Evolutionary conservation across 768 basidiomycete species (phyloP), one percentile per base, ranked within the genome.

Genomic region (Amanita pseudoporphyria): DNA sequence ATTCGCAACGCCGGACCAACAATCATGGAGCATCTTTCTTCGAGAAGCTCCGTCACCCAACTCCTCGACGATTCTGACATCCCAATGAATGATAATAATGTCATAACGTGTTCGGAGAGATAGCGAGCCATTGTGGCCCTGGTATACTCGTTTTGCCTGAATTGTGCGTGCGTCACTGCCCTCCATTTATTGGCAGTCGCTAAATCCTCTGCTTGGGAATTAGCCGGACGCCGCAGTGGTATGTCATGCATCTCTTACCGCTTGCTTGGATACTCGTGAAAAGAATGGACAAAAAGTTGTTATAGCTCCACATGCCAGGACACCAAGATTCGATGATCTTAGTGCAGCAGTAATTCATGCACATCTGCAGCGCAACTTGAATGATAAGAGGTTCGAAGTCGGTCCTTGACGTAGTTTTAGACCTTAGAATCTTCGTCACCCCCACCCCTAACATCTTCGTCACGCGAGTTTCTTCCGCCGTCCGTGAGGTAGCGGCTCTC

Each of bases 221-320:
- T 49, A 39, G 16, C 14, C 33, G 24, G 36, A 48, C 19, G 22
- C 26, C 9, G 28, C 32, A 18, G 5, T 14, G 33, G 30, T 10
- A 10, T n/a, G 19, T 35, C 7, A 12, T 14, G 58, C 63, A 56
- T n/a, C n/a, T n/a, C n/a, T n/a, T 49, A 69, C 70, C 65, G 56
- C 62, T 60, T 28, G 66, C 67, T 35, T 62, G 58, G 24, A 72
- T 67, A 16, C 67, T 64, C 22, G 64, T 60, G 52, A 67, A 67
- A 41, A 71, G 52, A 1, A 63, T 63, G 3, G 61, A 62, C 50
- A 71, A 56, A 55, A 72, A 68, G 28, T 64, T 64, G 18, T 62
- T 63, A 36, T 70, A 69, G 18, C 69, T 69, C 70, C 68, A n/a
- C n/a, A n/a, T n/a, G n/a, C n/a, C n/a, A n/a, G n/a, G n/a, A n/a